Conservation (phyloP, 768 basidiomycete species). For the Phlebiopsis gigantea region DNA sequence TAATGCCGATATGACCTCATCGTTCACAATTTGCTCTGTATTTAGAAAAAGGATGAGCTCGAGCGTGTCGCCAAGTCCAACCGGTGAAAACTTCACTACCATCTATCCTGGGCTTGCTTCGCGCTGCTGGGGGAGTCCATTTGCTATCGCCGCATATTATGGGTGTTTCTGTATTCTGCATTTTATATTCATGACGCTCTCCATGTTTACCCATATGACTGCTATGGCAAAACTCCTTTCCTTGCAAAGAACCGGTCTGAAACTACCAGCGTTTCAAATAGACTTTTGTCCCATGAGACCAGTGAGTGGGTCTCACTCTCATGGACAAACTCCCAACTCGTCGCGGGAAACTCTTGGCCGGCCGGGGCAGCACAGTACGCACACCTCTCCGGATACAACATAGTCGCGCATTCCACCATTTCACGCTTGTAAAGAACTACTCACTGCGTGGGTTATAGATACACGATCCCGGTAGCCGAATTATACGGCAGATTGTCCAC, state of each 20-base stretch:
- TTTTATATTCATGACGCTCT: constrained; percentile 22
- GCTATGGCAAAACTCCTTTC: constrained; percentile 15
- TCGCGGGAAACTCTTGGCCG: background rate
- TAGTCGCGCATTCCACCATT: background rate
- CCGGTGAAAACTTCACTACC: constrained; percentile 60
- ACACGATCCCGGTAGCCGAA: background rate
- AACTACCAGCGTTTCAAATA: background rate
- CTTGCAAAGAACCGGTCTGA: background rate
- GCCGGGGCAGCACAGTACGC: too few relatives aligned
- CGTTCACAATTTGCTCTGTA: background rate
- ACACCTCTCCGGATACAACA: too few relatives aligned
- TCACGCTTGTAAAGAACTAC: background rate
- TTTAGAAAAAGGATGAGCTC: constrained; percentile 95
- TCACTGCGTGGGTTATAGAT: background rate
- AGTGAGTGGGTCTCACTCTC: background rate
- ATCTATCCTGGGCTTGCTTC: background rate
- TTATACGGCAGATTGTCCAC: background rate
- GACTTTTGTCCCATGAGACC: background rate
- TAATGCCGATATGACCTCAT: constrained; percentile 14
- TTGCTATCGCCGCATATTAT: constrained; percentile 16
- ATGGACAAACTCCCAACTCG: too few relatives aligned
- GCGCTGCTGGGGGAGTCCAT: constrained; percentile 4
- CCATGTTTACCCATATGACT: constrained; percentile 26
- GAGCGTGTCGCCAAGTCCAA: constrained; percentile 99
- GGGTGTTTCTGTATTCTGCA: constrained; percentile 21